phyloP scores from a whole-genome alignment of 192 early-diverging fungal genomes.

The Diversispora eburnea region DNA sequence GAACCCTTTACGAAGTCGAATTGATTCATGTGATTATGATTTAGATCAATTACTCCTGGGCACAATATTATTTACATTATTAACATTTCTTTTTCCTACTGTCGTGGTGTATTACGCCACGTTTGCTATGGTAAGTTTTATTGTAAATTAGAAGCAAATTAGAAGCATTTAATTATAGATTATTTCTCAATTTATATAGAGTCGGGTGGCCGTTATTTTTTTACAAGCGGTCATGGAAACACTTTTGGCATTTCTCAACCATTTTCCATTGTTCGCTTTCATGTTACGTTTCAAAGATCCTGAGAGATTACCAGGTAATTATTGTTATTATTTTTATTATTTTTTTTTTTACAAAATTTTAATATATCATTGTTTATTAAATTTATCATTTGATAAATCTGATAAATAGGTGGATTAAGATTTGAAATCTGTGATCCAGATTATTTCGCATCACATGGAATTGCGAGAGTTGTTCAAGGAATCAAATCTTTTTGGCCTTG shows the following conservation, averaged over 20 bases:
- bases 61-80: slow-evolving; percentile 87
- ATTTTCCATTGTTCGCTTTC: slow-evolving; percentile 95
- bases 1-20: slow-evolving; percentile 86
- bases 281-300: slow-evolving; percentile 86
- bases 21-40: slow-evolving; percentile 91
- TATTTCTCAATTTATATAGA: slow-evolving; percentile 37
- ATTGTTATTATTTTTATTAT: slow-evolving; percentile 20
- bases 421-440: slow-evolving; percentile 33
- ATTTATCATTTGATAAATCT: background rate
- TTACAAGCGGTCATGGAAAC: slow-evolving; percentile 83
- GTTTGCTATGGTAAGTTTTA: slow-evolving; percentile 69
- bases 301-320: slow-evolving; percentile 75
- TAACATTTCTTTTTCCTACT: slow-evolving; percentile 95
- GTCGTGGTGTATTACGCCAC: slow-evolving; percentile 89
- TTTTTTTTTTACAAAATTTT: too few species aligned
- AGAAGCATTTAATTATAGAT: background rate
- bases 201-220: slow-evolving; percentile 75
- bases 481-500: slow-evolving; percentile 27
- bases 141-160: too few species aligned
- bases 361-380: background rate
- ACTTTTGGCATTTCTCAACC: slow-evolving; percentile 84
- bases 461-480: slow-evolving; percentile 14
- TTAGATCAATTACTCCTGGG: slow-evolving; percentile 94
- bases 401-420: slow-evolving; percentile 29
- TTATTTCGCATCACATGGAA: slow-evolving; percentile 23